Percentiles rank a stretch among this genome's conserved stretches.
phyloP scores from a whole-genome alignment of 768 basidiomycete species.

The Hygrocybe punicea region DNA sequence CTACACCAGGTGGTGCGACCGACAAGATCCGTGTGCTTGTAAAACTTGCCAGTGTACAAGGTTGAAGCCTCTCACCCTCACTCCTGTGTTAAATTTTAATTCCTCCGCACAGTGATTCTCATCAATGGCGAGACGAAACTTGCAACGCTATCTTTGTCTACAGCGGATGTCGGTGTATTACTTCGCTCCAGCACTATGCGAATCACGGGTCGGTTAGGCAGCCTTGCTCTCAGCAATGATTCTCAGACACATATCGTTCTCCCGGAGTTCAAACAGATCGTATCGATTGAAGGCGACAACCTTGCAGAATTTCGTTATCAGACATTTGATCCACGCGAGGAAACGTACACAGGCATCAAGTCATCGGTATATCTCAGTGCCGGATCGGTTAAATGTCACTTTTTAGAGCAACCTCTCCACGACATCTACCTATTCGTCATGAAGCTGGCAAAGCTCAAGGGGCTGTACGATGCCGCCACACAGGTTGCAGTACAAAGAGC shows the following conservation, averaged over 20 bases:
- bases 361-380: constrained; percentile 77
- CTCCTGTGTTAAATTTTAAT: background rate
- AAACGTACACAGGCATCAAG: constrained; percentile 73
- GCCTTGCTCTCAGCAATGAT: constrained; percentile 77
- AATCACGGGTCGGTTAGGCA: constrained; percentile 78
- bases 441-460: constrained; percentile 88
- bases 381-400: constrained; percentile 88
- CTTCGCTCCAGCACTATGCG: constrained; percentile 70
- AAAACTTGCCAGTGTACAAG: constrained; percentile 79
- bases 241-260: constrained; percentile 47
- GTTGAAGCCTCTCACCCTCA: constrained; percentile 39
- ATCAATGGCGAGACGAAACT: constrained; percentile 66
- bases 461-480: constrained; percentile 89
- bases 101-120: constrained; percentile 56
- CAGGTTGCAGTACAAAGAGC: constrained; percentile 90
- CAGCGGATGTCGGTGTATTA: constrained; percentile 80
- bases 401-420: constrained; percentile 87
- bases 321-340: constrained; percentile 75
- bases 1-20: constrained; percentile 11
- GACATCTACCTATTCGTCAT: constrained; percentile 78
- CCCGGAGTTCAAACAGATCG: constrained; percentile 74
- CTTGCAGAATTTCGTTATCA: constrained; percentile 93
- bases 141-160: constrained; percentile 85
- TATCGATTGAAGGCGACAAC: constrained; percentile 92
- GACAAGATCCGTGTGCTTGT: constrained; percentile 78